These are phyloP conservation scores for Backusella circina DNA, from an alignment of 192 early-diverging fungal genomes.

Conservation along the genomic window DNA sequence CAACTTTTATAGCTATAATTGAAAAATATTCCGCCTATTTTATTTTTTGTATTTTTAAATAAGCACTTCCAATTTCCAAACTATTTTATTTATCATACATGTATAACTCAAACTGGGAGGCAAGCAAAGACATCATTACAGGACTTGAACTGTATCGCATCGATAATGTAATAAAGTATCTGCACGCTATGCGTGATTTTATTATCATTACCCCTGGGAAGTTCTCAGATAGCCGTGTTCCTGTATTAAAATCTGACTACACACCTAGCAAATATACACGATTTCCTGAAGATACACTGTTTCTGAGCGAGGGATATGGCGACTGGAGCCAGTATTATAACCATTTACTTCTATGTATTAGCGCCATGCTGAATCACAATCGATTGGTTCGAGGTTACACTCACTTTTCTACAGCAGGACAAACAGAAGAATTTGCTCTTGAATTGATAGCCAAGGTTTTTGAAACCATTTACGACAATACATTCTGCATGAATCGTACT, in stretches of 20 bases:
- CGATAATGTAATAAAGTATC: not conserved
- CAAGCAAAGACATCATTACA: not conserved
- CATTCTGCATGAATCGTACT: not conserved
- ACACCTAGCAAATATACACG: not conserved
- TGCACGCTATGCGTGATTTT: not conserved
- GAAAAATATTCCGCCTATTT: not conserved
- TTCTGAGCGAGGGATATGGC: not conserved
- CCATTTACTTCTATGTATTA: not conserved
- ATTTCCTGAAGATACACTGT: not conserved
- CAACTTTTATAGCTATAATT: not conserved
- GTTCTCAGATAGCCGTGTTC: not conserved
- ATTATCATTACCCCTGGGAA: not conserved
- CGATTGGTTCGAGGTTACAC: not conserved
- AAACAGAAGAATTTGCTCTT: not conserved
- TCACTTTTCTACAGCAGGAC: not conserved
- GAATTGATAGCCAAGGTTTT: not conserved
- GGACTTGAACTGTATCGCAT: not conserved
- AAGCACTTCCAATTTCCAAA: not conserved
- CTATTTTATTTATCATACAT: not conserved
- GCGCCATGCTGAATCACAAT: not conserved
- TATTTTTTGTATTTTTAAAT: not conserved
- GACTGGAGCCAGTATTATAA: not conserved
- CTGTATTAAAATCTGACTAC: not conserved
- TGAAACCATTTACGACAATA: not conserved
- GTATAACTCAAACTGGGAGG: not conserved